Base-by-base conservation (phyloP, 177 flowering plant species). In the Vitis hybrid region DNA sequence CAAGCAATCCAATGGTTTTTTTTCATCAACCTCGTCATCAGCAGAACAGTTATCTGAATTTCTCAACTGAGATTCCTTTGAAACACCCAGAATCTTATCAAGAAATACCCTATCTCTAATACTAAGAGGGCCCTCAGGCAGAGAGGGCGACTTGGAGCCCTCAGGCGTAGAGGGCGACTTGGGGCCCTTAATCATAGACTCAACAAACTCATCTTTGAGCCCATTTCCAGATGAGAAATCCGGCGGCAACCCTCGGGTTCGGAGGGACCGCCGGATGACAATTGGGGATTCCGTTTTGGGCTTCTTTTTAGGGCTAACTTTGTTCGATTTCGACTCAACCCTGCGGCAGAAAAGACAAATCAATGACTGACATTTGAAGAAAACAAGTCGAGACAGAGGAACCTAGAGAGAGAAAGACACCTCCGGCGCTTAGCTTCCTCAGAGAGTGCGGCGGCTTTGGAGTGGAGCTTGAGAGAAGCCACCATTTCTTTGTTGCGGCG, bases 231-330 rank as follows among this genome's bases (percentile, higher is more conserved):
- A 27, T 1, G 75, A 15, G 14, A 74, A 70, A 66, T 86, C 93
- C 0, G 98, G 94, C 0, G 86, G 80, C 73, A 85, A 72, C 14
- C 95, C 92, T 62, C 86, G 79, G 3, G 86, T 56, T 9, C 98
- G 88, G 12, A 90, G 83, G 7, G 98, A 93, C 6, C 92, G 77
- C 13, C 97, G 84, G 41, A 85, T 73, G 9, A 85, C 87, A 9
- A 80, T 55, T 0, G 92, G 87, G 21, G 72, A 35, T 71, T 80
- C 75, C 1, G 71, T 3, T 71, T 87, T 87, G 20, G 78, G 78
- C 64, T 84, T 90, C 79, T 88, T 93, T 51, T 74, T 71, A 3
- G 76, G 79, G 58, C 62, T 67, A 0, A 48, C n/a, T 66, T 85
- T 87, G 63, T 82, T 81, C 3, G 80, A 65, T 74, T 89, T 90